These are phyloP conservation scores for Talinum fruticosum DNA, from an alignment of 148 eudicot genomes.

Conservation along the genomic window DNA sequence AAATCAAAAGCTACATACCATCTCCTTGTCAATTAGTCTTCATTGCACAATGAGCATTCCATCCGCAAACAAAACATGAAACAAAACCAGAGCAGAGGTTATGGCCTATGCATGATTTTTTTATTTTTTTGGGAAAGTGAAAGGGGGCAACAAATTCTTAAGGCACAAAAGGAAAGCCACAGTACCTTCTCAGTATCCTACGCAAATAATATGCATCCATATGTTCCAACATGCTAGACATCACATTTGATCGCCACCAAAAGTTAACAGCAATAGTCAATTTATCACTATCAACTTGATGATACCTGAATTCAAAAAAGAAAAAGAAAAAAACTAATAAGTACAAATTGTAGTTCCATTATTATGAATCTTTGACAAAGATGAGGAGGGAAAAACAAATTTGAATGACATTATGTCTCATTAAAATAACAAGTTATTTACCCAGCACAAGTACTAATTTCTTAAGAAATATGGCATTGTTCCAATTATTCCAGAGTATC, in stretches of 20 bases:
- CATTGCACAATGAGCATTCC: conserved; percentile 24
- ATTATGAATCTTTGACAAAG: no score
- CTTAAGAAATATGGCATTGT: neutral
- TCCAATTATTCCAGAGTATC: neutral
- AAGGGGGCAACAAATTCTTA: neutral
- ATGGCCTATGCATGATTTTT: neutral
- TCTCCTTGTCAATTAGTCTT: conserved; percentile 85
- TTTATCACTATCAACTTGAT: conserved; percentile 90
- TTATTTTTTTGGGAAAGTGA: no score
- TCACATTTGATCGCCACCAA: conserved; percentile 81
- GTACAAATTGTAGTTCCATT: no score
- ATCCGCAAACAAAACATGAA: conserved; percentile 27
- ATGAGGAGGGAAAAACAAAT: no score
- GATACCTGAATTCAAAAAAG: conserved; percentile 48
- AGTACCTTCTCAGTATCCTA: conserved; percentile 72
- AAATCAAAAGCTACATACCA: conserved; percentile 51
- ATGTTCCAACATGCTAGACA: conserved; percentile 72
- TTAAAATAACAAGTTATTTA: neutral
- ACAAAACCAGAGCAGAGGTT: conserved; percentile 22
- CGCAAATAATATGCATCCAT: conserved; percentile 96
- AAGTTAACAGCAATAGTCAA: conserved; percentile 87
- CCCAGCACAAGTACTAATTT: neutral
- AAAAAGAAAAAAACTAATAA: no score
- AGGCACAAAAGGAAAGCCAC: conserved; percentile 10
- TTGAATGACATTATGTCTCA: conserved; percentile 4